phyloP scores from a whole-genome alignment of 352 stramenopile species.

The Nothophytophthora sp. region DNA sequence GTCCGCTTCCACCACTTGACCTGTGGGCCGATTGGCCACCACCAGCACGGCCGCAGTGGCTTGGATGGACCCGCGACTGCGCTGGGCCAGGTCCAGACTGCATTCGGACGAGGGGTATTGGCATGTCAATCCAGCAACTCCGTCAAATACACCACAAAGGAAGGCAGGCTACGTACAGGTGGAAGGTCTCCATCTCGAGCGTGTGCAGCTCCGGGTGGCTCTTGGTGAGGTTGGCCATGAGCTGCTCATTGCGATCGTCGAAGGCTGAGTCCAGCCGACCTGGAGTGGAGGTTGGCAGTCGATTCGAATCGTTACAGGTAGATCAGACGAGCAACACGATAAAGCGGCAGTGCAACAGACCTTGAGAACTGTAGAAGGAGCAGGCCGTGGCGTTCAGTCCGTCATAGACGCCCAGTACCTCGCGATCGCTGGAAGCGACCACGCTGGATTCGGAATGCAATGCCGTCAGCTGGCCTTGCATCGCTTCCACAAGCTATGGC shows the following conservation, averaged over 20 bases:
- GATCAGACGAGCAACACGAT: not conserved
- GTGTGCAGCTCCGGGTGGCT: conserved; percentile 35
- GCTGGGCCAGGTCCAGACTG: conserved; percentile 50
- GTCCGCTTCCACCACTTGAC: conserved; percentile 32
- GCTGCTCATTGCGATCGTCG: conserved; percentile 61
- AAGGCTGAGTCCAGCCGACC: conserved; percentile 46
- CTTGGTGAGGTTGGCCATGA: conserved; percentile 35
- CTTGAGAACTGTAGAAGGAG: conserved; percentile 79
- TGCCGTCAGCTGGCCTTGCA: conserved; percentile 19
- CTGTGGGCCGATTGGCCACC: conserved; percentile 44
- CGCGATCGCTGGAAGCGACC: conserved; percentile 11
- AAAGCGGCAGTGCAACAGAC: conserved; percentile 7
- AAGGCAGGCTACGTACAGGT: conserved; percentile 40
- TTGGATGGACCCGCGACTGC: conserved; percentile 35
- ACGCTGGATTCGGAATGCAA: conserved; percentile 21
- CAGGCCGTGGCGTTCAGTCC: conserved; percentile 64
- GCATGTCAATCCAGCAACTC: too few species aligned
- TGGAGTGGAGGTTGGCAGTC: conserved; percentile 1
- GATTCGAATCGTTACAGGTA: not conserved
- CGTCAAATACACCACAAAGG: not conserved
- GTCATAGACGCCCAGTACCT: conserved; percentile 27
- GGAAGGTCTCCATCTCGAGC: conserved; percentile 80
- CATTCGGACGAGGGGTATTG: too few species aligned
- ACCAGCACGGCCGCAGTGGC: conserved; percentile 42
- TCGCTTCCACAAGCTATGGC: conserved; percentile 24